These are phyloP conservation scores for Primulina huaijiensis DNA, from an alignment of 257 asterid species.

Conservation along the genomic window DNA sequence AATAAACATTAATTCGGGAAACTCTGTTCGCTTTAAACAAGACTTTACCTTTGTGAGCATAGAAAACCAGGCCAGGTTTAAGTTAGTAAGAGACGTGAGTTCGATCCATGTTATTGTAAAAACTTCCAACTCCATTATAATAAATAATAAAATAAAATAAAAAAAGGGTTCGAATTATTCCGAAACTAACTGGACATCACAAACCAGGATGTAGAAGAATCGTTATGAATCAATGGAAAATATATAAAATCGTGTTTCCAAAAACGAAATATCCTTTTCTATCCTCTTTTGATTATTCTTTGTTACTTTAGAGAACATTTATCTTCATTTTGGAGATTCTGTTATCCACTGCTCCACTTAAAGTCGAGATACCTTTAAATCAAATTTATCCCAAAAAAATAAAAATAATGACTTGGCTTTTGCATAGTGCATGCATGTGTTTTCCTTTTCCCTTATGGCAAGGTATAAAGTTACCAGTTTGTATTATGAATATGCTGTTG, in stretches of 20 bases:
- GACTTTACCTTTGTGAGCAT: too few relatives aligned
- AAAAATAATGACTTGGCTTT: neutral
- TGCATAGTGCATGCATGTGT: conserved; percentile 32
- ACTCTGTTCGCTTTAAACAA: too few relatives aligned
- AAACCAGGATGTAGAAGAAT: neutral
- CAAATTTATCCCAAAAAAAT: neutral
- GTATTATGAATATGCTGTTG: neutral
- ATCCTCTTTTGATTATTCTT: neutral
- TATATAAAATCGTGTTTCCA: too few relatives aligned
- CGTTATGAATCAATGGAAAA: neutral
- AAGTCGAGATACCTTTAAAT: neutral
- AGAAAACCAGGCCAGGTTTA: too few relatives aligned
- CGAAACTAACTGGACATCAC: too few relatives aligned
- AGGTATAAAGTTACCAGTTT: neutral
- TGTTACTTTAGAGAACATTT: neutral
- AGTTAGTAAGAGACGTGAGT: too few relatives aligned
- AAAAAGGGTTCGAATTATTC: too few relatives aligned
- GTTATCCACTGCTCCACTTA: neutral
- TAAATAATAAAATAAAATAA: too few relatives aligned
- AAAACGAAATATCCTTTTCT: neutral
- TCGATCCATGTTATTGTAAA: too few relatives aligned
- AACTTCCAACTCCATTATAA: too few relatives aligned
- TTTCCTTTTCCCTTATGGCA: conserved; percentile 9
- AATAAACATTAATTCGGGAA: too few relatives aligned
- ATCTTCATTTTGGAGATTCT: neutral